phyloP scores from a whole-genome alignment of 2,329 filamentous ascomycete species.

The Pseudogymnoascus sp. region DNA sequence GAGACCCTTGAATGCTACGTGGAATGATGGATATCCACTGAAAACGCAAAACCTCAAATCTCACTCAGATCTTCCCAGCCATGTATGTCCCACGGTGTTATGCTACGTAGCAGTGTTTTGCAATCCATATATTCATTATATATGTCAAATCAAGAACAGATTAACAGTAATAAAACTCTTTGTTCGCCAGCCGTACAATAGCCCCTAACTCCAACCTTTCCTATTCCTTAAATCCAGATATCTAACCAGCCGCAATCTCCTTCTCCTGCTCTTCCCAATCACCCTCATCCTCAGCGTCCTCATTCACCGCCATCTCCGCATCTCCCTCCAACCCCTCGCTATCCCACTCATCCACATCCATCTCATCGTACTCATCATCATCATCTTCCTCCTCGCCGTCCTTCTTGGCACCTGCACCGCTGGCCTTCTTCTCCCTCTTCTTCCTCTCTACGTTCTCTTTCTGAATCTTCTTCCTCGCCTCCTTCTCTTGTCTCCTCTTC shows the following conservation, averaged over 20 bases:
- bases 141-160: not conserved
- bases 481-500: conserved; percentile 70
- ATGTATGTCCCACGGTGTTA: too few species aligned
- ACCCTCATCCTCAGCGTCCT: conserved; percentile 27
- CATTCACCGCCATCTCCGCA: conserved; percentile 28
- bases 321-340: conserved; percentile 30
- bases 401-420: conserved; percentile 38
- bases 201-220: not conserved
- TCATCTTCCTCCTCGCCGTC: conserved; percentile 46
- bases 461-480: conserved; percentile 71
- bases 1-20: not conserved
- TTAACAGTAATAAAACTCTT: not conserved
- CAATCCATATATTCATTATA: not conserved
- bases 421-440: conserved; percentile 52
- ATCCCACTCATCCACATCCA: conserved; percentile 38
- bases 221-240: not conserved
- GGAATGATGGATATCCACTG: not conserved
- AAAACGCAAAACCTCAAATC: not conserved
- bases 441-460: conserved; percentile 88
- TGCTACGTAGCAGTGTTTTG: not conserved
- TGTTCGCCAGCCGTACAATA: not conserved
- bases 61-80: not conserved
- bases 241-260: conserved; percentile 19
- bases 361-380: conserved; percentile 39
- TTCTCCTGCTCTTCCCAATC: conserved; percentile 30